phyloP scores from a whole-genome alignment of 768 basidiomycete genomes.

The Tylopilus subfusipes region DNA sequence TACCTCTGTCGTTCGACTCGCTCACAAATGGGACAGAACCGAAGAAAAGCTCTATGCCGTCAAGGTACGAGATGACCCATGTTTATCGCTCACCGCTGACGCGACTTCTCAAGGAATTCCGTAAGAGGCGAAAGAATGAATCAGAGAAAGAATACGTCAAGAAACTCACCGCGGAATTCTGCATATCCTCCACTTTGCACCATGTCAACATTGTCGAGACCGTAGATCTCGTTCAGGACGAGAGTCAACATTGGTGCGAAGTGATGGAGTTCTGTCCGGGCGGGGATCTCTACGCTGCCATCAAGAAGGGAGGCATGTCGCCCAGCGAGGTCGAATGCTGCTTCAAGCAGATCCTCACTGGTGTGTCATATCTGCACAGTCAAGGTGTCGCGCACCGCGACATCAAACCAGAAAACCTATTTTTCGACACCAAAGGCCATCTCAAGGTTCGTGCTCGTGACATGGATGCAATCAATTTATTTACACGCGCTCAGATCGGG shows the following conservation, averaged over 20 bases:
- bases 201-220: constrained; percentile 97
- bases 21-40: constrained; percentile 96
- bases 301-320: constrained; percentile 95
- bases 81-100: background rate
- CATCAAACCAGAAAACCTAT: constrained; percentile 96
- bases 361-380: constrained; percentile 87
- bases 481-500: constrained; percentile 63
- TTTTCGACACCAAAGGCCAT: constrained; percentile 89
- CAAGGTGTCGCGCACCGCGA: constrained; percentile 98
- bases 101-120: constrained; percentile 74
- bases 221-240: constrained; percentile 98
- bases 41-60: constrained; percentile 98
- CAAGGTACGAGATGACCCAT: constrained; percentile 60
- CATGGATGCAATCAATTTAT: background rate
- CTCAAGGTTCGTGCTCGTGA: constrained; percentile 67
- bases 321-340: constrained; percentile 93
- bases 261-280: constrained; percentile 99
- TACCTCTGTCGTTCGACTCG: constrained; percentile 93
- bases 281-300: constrained; percentile 96
- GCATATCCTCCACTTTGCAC: constrained; percentile 93
- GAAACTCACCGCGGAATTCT: constrained; percentile 99
- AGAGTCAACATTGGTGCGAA: constrained; percentile 95
- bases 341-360: constrained; percentile 92
- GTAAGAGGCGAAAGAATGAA: constrained; percentile 96
- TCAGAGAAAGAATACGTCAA: constrained; percentile 99